Base-by-base conservation (phyloP, 768 basidiomycete species). In the Dendrothele bispora region DNA sequence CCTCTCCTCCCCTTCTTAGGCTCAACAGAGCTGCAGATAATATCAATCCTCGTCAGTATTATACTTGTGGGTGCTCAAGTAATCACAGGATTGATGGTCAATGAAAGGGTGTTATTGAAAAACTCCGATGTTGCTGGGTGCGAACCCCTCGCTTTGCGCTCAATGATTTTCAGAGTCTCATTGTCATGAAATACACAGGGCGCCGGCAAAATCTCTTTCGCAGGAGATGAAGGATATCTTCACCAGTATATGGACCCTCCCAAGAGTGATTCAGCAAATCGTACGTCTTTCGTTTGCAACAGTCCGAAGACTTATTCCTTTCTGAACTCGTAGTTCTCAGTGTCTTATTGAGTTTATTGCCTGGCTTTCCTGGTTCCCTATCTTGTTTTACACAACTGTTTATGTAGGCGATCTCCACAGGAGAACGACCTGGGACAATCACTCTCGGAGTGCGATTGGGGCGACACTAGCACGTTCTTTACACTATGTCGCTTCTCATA, bases 341-440 rank as follows among this genome's bases (percentile, higher is more conserved):
- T n/a, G n/a, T n/a, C n/a, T n/a, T n/a, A n/a, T n/a, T n/a, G n/a
- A n/a, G n/a, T n/a, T n/a, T n/a, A n/a, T n/a, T 51, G 78, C 83
- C 11, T 95, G 84, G 84, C 74, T 94, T 49, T 88, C 82, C 7
- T 98, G 95, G 95, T 97, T 95, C 59, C 94, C 95, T 0, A 69
- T 93, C 21, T 73, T 95, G 1, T 94, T 95, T 66, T 95, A 92
- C 70, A 86, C 84, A 3, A 87, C 88, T 1, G 71, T 91, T 21
- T 98, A 93, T 67, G 77, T 97, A 45, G 89, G 90, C 10, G 95
- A 95, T 55, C 75, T 95, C 11, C 83, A 97, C 72, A 88, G 83
- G 51, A 72, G 68, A 3, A 55, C 73, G 7, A 74, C 69, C 12
- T 66, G 59, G n/a, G n/a, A n/a, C n/a, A n/a, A n/a, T n/a, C n/a